Percentiles rank a stretch among this genome's conserved stretches.
Evolutionary conservation across 257 asterid species (phyloP).

Genomic region (Penstemon eatonii): DNA sequence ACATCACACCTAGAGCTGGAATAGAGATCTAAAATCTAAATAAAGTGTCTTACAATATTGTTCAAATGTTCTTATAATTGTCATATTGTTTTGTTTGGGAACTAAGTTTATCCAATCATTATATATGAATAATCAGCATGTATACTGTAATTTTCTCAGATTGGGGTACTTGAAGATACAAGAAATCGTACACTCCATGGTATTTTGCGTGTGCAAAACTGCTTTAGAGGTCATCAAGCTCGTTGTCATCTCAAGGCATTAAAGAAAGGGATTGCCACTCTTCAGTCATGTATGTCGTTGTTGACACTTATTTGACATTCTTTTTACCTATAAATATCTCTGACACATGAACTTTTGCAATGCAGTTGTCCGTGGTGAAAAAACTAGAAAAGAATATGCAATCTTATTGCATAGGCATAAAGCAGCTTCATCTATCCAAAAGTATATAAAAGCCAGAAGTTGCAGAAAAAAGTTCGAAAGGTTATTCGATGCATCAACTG

Average conservation of each 20-base stretch:
- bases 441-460: constrained; percentile 58
- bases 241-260: constrained; percentile 60
- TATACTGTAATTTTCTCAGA: constrained; percentile 40
- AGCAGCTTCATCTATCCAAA: constrained; percentile 87
- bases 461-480: constrained; percentile 44
- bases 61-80: background rate
- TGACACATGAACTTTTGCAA: constrained; percentile 25
- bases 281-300: constrained; percentile 72
- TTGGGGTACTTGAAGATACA: constrained; percentile 96
- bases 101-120: background rate
- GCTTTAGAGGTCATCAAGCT: constrained; percentile 96
- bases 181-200: constrained; percentile 93
- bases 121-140: constrained; percentile 10
- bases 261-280: constrained; percentile 60
- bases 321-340: constrained; percentile 24
- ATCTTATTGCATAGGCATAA: constrained; percentile 51
- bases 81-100: background rate
- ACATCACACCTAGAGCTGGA: background rate
- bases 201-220: constrained; percentile 90
- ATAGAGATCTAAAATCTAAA: background rate
- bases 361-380: constrained; percentile 87
- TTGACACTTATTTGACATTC: constrained; percentile 1
- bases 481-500: constrained; percentile 58
- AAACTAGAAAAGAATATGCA: constrained; percentile 73
- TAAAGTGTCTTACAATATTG: background rate